These are phyloP conservation scores for Saxophila tyrrhenica DNA, from an alignment of 495 filamentous ascomycete species.

Conservation along the genomic window DNA sequence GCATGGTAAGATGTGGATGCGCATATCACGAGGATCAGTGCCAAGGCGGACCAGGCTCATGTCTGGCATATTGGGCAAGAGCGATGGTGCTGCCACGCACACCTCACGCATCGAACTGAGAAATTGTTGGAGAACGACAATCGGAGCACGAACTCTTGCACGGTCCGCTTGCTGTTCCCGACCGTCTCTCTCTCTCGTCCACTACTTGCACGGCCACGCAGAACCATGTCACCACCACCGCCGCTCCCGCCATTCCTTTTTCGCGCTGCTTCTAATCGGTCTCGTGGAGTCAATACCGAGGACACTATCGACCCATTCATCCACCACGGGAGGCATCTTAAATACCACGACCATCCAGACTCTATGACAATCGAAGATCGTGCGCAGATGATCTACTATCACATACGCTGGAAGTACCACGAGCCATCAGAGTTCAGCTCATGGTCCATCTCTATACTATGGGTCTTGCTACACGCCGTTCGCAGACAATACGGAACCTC, in stretches of 20 bases:
- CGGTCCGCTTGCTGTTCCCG: no score
- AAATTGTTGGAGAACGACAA: no score
- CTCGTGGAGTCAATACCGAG: not conserved
- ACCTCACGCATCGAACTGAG: no score
- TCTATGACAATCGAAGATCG: not conserved
- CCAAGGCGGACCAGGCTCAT: no score
- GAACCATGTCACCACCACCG: no score
- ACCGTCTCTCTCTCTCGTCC: no score
- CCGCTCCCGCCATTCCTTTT: not conserved
- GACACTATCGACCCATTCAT: not conserved
- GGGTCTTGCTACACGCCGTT: conserved; percentile 1
- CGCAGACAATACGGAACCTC: not conserved
- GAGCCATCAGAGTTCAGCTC: conserved; percentile 2
- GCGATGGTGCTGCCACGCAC: no score
- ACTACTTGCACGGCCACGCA: no score
- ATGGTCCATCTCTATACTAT: conserved; percentile 2
- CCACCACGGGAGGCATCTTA: not conserved
- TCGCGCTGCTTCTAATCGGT: not conserved
- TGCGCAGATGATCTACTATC: not conserved
- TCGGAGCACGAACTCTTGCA: no score
- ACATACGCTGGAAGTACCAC: conserved; percentile 1
- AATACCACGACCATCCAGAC: not conserved
- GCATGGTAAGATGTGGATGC: no score
- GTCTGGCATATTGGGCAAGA: no score
- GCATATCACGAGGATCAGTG: no score